These are phyloP conservation scores for Euptelea pleiosperma DNA, from an alignment of 164 flowering plant genomes.

Conservation along the genomic window DNA sequence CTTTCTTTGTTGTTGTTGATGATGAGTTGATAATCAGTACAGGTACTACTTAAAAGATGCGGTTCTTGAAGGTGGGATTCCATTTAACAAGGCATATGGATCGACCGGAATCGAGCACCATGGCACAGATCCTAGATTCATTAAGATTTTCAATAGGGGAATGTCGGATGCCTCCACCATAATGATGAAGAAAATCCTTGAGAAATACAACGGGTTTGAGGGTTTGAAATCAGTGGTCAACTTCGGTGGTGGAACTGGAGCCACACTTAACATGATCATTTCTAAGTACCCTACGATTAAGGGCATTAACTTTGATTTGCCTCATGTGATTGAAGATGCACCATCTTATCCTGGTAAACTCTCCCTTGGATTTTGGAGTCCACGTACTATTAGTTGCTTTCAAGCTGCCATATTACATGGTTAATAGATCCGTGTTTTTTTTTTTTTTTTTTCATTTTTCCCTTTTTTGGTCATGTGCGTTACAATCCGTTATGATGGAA, in stretches of 20 bases:
- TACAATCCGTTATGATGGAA: no score
- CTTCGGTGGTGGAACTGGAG: slow-evolving; percentile 37
- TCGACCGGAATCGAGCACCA: slow-evolving; percentile 19
- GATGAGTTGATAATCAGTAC: no score
- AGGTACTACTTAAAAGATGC: slow-evolving; percentile 39
- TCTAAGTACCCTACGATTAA: slow-evolving; percentile 32
- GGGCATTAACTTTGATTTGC: slow-evolving; percentile 35
- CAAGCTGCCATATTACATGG: no score
- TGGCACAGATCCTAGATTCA: slow-evolving; percentile 20
- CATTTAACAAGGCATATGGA: slow-evolving; percentile 38
- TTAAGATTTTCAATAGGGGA: slow-evolving; percentile 16
- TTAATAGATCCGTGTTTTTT: no score
- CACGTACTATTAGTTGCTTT: no score
- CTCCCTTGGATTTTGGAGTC: no score
- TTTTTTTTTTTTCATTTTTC: no score
- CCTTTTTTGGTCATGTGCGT: no score
- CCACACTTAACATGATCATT: slow-evolving; percentile 25
- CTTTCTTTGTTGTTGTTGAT: no score
- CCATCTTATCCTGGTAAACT: slow-evolving; percentile 24
- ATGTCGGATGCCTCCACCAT: slow-evolving; percentile 17
- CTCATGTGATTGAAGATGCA: slow-evolving; percentile 21
- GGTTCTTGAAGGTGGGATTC: slow-evolving; percentile 37
- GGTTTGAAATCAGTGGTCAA: slow-evolving; percentile 26
- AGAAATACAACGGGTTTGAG: slow-evolving; percentile 31
- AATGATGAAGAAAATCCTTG: slow-evolving; percentile 21